Evolutionary conservation across 169 alveolate genomes (phyloP), one percentile per base, ranked within the genome.

Genomic region (Plasmodium ovale): DNA sequence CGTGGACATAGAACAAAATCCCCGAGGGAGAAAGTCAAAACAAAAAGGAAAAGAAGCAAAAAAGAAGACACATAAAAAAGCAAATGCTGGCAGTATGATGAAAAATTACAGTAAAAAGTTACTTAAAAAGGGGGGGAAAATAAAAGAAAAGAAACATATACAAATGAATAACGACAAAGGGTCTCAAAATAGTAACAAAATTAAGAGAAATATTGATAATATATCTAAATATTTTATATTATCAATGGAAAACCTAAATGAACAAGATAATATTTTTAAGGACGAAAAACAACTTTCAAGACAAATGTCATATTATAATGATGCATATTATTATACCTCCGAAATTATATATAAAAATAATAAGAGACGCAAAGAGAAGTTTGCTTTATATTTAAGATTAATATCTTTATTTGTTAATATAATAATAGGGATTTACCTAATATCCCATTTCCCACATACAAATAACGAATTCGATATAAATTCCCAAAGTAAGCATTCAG

Each of bases 241-340:
- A 4, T 74, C 88, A 31, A 74, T 74, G 68, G 88, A 74, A 7
- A 74, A 74, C 60, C 37, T 21, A 37, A 74, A 74, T 67, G 88
- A 74, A 19, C 67, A 74, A 42, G 67, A 60, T 60, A 74, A 74
- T 9, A 74, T 74, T 37, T 74, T 74, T 74, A 74, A 74, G 42
- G 77, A 74, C 25, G 88, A 74, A 74, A 74, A 74, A 74, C 88
- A 74, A 44, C 39, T 74, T 21, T 74, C 88, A 10, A 35, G 74
- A 27, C 88, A 74, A 47, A 74, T 74, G 88, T 74, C 88, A 1
- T 74, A 74, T 35, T 74, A 74, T 60, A 74, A 74, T 65, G 88
- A 74, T 44, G 88, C 88, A 3, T 74, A 74, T 23, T 74, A 74
- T 60, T 74, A 74, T 29, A 74, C 88, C 27, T 74, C 88, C 16